A percentile compares a stretch with the other conserved stretches of the same genome.
Conservation (phyloP, 257 asterid genomes). For the Verbena officinalis region DNA sequence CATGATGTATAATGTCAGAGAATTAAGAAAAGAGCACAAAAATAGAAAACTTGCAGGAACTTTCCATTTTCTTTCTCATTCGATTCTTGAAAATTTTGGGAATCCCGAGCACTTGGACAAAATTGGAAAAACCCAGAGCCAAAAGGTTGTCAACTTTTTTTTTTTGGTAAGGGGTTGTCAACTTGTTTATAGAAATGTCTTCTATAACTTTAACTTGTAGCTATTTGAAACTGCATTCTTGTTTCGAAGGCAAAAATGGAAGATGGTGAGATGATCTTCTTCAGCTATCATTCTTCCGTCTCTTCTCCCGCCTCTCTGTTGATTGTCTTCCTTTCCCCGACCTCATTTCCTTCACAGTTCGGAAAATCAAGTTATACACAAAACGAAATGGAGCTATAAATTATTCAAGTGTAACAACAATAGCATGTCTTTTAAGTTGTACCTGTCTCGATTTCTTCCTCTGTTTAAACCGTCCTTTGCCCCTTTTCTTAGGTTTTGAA, state of each 20-base stretch:
- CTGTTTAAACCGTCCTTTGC: slow-evolving; percentile 45
- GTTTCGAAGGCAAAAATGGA: slow-evolving; percentile 15
- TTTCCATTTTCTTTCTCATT: slow-evolving; percentile 21
- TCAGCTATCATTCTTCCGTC: slow-evolving; percentile 46
- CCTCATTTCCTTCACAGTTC: slow-evolving; percentile 37
- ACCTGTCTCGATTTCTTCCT: slow-evolving; percentile 59
- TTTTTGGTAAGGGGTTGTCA: too few relatives aligned
- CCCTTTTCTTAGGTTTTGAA: slow-evolving; percentile 43
- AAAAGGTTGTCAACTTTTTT: slow-evolving; percentile 18
- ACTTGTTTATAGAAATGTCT: slow-evolving; percentile 15
- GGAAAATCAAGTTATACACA: slow-evolving; percentile 18
- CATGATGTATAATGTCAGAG: too few relatives aligned
- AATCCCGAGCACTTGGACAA: slow-evolving; percentile 12
- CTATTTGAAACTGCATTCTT: slow-evolving; percentile 22
- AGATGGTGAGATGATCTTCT: slow-evolving; percentile 3
- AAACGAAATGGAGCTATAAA: slow-evolving; percentile 1
- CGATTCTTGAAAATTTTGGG: neutral
- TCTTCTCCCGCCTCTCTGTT: slow-evolving; percentile 44
- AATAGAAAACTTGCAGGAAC: neutral
- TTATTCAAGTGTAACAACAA: neutral
- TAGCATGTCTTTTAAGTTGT: neutral
- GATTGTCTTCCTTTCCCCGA: slow-evolving; percentile 31
- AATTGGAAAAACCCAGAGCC: slow-evolving; percentile 19
- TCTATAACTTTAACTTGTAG: slow-evolving; percentile 1
- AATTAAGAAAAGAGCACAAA: neutral